Evolutionary conservation across 176 grass and related monocot genomes (phyloP), one percentile per base, ranked within the genome.

Genomic region (Carex littledalei): DNA sequence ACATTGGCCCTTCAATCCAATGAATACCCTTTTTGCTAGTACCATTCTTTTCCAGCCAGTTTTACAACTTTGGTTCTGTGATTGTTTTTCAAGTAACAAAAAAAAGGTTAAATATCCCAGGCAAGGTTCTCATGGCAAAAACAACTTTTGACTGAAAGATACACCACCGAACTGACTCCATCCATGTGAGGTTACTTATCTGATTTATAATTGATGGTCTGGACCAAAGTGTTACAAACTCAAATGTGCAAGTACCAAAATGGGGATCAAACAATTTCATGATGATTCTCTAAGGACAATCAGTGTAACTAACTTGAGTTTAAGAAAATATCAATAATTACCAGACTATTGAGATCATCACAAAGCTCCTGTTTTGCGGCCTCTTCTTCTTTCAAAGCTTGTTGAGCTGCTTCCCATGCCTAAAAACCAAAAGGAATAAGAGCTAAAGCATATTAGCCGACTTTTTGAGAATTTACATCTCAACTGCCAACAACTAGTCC

Each of bases 301-400:
- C 35, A 37, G 39, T 31, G 39, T 16, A n/a, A 34, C 57, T 64
- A 70, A 45, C 63, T 58, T 12, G 55, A 87, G 41, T 81, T n/a
- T 29, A 54, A 37, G 18, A 79, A 86, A 81, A 60, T 18, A 41
- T 72, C 84, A 83, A 88, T 34, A 65, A 68, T 53, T 87, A 98
- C 95, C 89, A 98, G 84, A 57, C 78, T 31, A 83, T 90, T 98
- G 16, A 98, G 70, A 81, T 98, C 95, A 37, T 98, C 91, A 81
- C 95, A 98, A 61, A 98, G 85, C 81, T 83, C 92, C 86, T 98
- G 86, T 79, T 98, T 98, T 81, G 85, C 80, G 77, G 87, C 89
- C 82, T 98, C 95, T 88, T 92, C 92, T 22, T 93, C 92, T 88
- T 91, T 98, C 84, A 98, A 80, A 89, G 63, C 64, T 86, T 94